Evolutionary conservation across 2,329 filamentous ascomycete species (phyloP).

Genomic region (Penicillium freii): DNA sequence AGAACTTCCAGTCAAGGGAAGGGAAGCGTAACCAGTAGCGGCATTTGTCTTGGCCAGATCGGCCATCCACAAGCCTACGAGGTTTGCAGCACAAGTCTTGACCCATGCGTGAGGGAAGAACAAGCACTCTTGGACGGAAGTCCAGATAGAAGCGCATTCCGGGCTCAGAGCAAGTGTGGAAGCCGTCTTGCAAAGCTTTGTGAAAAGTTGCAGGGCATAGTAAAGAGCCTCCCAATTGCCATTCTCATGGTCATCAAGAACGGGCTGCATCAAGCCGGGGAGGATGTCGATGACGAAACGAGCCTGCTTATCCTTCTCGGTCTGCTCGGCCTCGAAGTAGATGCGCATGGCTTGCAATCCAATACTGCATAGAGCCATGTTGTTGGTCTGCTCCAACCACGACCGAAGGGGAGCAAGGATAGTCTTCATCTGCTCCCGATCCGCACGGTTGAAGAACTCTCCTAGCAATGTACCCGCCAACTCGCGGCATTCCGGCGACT

Average conservation of each 20-base stretch:
- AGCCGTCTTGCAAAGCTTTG: conserved; percentile 65
- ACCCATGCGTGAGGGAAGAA: conserved; percentile 71
- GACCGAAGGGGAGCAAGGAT: conserved; percentile 69
- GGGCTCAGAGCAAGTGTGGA: conserved; percentile 63
- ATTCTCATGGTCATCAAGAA: conserved; percentile 52
- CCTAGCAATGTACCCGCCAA: conserved; percentile 78
- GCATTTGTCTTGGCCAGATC: conserved; percentile 70
- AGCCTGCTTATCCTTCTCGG: conserved; percentile 67
- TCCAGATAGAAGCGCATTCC: conserved; percentile 67
- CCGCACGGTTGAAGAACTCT: conserved; percentile 74
- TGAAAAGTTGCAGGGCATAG: conserved; percentile 67
- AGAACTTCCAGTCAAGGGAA: conserved; percentile 66
- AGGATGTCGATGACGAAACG: conserved; percentile 56
- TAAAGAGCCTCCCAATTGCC: conserved; percentile 69
- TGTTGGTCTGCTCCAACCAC: conserved; percentile 75
- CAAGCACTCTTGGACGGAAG: conserved; percentile 64
- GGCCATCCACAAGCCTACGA: conserved; percentile 74
- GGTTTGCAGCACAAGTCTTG: conserved; percentile 70
- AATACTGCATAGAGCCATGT: conserved; percentile 67
- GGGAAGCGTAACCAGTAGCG: conserved; percentile 50
- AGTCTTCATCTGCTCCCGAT: conserved; percentile 66
- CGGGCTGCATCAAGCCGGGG: conserved; percentile 54
- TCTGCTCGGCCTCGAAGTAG: conserved; percentile 70
- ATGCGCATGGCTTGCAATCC: conserved; percentile 78
- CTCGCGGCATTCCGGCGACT: conserved; percentile 78